Percentiles rank a stretch among this genome's conserved stretches.
These are phyloP conservation scores for Trichocladium uniseriatum DNA, from an alignment of 495 filamentous ascomycete species.

Conservation along the genomic window DNA sequence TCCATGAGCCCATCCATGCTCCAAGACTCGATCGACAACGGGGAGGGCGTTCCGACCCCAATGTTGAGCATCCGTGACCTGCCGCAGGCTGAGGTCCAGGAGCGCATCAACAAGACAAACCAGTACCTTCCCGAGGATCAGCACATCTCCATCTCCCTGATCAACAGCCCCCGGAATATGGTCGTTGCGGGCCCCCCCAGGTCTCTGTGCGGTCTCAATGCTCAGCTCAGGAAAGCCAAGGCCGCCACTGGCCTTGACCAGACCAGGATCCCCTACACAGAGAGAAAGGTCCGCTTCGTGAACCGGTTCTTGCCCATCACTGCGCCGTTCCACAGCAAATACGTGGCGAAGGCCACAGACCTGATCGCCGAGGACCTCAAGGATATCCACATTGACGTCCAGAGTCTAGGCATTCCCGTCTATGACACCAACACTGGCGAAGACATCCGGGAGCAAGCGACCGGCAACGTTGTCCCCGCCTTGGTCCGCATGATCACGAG, in stretches of 20 bases:
- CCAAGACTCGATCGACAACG: constrained; percentile 90
- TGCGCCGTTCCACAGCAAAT: constrained; percentile 94
- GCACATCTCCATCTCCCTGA: constrained; percentile 87
- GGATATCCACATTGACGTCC: constrained; percentile 60
- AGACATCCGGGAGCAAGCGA: constrained; percentile 56
- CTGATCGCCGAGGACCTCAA: constrained; percentile 80
- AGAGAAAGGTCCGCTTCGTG: constrained; percentile 91
- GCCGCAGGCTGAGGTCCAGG: constrained; percentile 71
- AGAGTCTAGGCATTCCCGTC: constrained; percentile 67
- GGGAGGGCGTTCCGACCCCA: constrained; percentile 87
- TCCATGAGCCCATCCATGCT: constrained; percentile 84
- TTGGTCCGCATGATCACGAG: constrained; percentile 89
- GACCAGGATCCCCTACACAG: constrained; percentile 84
- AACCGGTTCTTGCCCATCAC: constrained; percentile 97
- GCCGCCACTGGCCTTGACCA: constrained; percentile 94
- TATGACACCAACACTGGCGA: constrained; percentile 80
- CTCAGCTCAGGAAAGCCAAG: constrained; percentile 90
- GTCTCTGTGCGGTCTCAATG: constrained; percentile 90
- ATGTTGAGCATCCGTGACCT: constrained; percentile 98
- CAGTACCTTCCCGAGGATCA: constrained; percentile 85
- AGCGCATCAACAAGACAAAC: constrained; percentile 92
- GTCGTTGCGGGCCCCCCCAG: constrained; percentile 94
- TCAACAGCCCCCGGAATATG: constrained; percentile 94
- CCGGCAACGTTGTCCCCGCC: constrained; percentile 63
- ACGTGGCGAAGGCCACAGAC: constrained; percentile 68